Percentiles rank a stretch among this genome's conserved stretches.
Evolutionary conservation across 805 yeast species (phyloP).

Genomic region (Suhomyces emberorum): DNA sequence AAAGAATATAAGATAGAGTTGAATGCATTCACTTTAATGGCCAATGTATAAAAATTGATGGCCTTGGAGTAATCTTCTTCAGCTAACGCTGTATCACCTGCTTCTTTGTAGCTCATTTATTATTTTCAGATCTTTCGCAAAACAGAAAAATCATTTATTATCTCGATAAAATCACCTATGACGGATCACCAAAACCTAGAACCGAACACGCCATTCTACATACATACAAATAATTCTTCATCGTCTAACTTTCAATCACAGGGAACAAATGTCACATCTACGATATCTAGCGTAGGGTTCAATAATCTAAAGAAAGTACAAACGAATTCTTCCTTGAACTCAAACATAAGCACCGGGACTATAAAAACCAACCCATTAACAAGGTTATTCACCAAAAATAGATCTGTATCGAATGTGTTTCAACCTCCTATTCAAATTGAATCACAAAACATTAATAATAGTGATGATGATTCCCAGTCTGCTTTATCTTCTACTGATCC

Average conservation of each 20-base stretch:
- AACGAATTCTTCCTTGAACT: slow-evolving; percentile 25
- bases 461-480: slow-evolving; percentile 8
- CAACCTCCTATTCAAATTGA: slow-evolving; percentile 8
- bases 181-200: slow-evolving; percentile 1
- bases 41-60: slow-evolving; percentile 15
- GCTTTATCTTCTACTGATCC: slow-evolving; percentile 1
- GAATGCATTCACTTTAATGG: slow-evolving; percentile 11
- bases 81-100: slow-evolving; percentile 7
- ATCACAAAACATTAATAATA: slow-evolving; percentile 6
- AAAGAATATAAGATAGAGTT: slow-evolving; percentile 9
- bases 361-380: slow-evolving; percentile 27
- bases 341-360: slow-evolving; percentile 19
- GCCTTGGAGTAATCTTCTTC: slow-evolving; percentile 13
- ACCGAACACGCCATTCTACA: slow-evolving; percentile 6
- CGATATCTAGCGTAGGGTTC: slow-evolving; percentile 20
- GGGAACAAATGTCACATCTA: slow-evolving; percentile 4
- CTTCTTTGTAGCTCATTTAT: too few relatives aligned
- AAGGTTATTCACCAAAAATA: slow-evolving; percentile 29
- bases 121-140: too few relatives aligned
- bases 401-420: slow-evolving; percentile 18
- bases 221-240: slow-evolving; percentile 11
- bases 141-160: too few relatives aligned
- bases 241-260: slow-evolving; percentile 7
- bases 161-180: too few relatives aligned
- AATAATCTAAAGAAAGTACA: slow-evolving; percentile 29